A percentile compares a stretch with the other conserved stretches of the same genome.
phyloP scores from a whole-genome alignment of 2,329 filamentous ascomycete genomes.

The Colletotrichum sp. region DNA sequence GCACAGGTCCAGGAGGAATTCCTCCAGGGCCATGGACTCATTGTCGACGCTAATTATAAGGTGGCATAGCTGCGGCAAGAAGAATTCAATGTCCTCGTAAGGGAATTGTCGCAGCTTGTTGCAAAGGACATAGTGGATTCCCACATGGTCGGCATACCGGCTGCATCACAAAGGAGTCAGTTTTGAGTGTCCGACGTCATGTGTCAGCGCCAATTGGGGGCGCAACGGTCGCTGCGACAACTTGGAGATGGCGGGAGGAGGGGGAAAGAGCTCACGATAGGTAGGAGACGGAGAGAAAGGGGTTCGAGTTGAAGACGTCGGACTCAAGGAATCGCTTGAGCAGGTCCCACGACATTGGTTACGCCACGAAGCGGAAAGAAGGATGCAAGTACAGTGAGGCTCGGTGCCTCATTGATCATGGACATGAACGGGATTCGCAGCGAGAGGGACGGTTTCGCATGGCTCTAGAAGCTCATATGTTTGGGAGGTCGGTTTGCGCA shows the following conservation, averaged over 20 bases:
- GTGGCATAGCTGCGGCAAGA: slow-evolving; percentile 86
- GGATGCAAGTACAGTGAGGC: slow-evolving; percentile 30
- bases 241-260: neutral
- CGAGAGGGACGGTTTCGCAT: slow-evolving; percentile 27
- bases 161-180: slow-evolving; percentile 44
- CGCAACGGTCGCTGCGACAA: neutral
- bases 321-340: slow-evolving; percentile 90
- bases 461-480: slow-evolving; percentile 20
- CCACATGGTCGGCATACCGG: slow-evolving; percentile 87
- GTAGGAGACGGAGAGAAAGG: slow-evolving; percentile 87
- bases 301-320: slow-evolving; percentile 92
- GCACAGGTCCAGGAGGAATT: slow-evolving; percentile 85
- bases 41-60: slow-evolving; percentile 88
- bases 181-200: neutral
- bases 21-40: slow-evolving; percentile 89
- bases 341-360: slow-evolving; percentile 81
- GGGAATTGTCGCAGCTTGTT: slow-evolving; percentile 88
- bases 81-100: slow-evolving; percentile 93
- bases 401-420: slow-evolving; percentile 43
- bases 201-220: neutral
- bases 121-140: slow-evolving; percentile 88
- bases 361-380: slow-evolving; percentile 32
- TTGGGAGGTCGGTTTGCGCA: neutral
- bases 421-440: slow-evolving; percentile 29
- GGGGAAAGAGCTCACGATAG: slow-evolving; percentile 70